These are phyloP conservation scores for Vitis hybrid DNA, from an alignment of 177 flowering plant genomes.

Conservation along the genomic window DNA sequence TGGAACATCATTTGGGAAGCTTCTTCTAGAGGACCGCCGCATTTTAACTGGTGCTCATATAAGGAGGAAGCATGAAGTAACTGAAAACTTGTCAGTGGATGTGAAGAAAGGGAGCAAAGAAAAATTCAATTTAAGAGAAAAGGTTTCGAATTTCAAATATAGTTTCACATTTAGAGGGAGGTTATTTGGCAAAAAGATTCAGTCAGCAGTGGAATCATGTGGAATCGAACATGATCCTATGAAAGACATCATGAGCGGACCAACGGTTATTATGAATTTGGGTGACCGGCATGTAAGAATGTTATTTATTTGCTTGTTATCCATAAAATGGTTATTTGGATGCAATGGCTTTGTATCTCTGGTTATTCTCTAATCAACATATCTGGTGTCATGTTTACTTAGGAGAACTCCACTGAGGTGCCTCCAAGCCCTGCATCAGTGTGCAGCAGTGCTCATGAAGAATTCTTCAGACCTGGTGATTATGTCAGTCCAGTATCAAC, in stretches of 20 bases:
- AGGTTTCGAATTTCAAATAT: slow-evolving; percentile 65
- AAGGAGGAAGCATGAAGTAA: slow-evolving; percentile 77
- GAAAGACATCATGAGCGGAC: slow-evolving; percentile 55
- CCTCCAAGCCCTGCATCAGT: slow-evolving; percentile 99
- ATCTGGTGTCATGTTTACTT: slow-evolving; percentile 12
- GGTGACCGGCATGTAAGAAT: slow-evolving; percentile 55
- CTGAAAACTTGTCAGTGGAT: slow-evolving; percentile 42
- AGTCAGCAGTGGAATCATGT: slow-evolving; percentile 42
- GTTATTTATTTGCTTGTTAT: neutral
- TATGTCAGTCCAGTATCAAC: slow-evolving; percentile 59
- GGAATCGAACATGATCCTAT: slow-evolving; percentile 23
- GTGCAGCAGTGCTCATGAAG: slow-evolving; percentile 75
- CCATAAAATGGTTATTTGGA: neutral
- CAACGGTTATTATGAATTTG: slow-evolving; percentile 49
- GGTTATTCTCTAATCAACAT: neutral
- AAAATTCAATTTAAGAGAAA: slow-evolving; percentile 69
- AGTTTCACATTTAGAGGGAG: slow-evolving; percentile 59
- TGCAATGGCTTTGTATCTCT: neutral
- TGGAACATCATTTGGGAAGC: slow-evolving; percentile 92
- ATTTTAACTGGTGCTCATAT: slow-evolving; percentile 78
- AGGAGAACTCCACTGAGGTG: slow-evolving; percentile 96
- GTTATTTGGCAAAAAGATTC: slow-evolving; percentile 72
- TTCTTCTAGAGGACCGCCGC: slow-evolving; percentile 85
- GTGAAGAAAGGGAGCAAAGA: slow-evolving; percentile 58
- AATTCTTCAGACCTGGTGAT: slow-evolving; percentile 50